Base-by-base conservation (phyloP, 495 filamentous ascomycete species). In the Podospora bellae-mahoneyi region DNA sequence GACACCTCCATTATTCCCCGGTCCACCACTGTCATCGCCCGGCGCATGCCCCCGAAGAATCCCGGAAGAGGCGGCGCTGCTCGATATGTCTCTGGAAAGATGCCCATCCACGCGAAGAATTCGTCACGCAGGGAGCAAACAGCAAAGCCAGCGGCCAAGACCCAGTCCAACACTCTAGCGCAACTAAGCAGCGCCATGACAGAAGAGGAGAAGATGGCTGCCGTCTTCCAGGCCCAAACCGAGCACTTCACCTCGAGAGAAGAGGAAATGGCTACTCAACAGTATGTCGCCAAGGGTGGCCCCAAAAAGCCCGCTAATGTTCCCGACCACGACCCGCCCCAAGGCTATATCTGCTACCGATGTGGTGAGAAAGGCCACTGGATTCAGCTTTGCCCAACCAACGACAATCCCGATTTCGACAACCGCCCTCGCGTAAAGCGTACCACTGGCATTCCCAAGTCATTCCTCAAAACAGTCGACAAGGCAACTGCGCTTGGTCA, bases 351-450 rank as follows among this genome's bases (percentile, higher is more conserved):
- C 66, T 99, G 95, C 79, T 97, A 97, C 73, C 91, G 95, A n/a
- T 99, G 95, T 79, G 90, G 93, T 66, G 91, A 97, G 78, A 99
- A 98, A 82, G 95, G 96, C 26, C 95, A 99, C 77, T 98, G 94
- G 93, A 99, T 99, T 65, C 92, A 97, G 80, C 87, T 88, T 13
- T 99, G 95, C 70, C 95, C 95, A 19, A 99, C 95, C 18, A 99
- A 99, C 76, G 91, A 96, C 76, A 94, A 99, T 73, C 94, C 96
- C 3, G 92, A 92, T 57, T 98, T 91, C 74, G 94, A 98, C 78
- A 91, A 92, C 68, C 90, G 91, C 32, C 92, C 93, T 60, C 88
- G 93, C 60, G 90, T 98, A 61, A 97, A 96, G 82, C 88, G 95
- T 62, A 97, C 96, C 15, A 98, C 95, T 18, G 95, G 95, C 65